Conservation (phyloP, 805 yeast species). For the Cyberlindnera saturnus region DNA sequence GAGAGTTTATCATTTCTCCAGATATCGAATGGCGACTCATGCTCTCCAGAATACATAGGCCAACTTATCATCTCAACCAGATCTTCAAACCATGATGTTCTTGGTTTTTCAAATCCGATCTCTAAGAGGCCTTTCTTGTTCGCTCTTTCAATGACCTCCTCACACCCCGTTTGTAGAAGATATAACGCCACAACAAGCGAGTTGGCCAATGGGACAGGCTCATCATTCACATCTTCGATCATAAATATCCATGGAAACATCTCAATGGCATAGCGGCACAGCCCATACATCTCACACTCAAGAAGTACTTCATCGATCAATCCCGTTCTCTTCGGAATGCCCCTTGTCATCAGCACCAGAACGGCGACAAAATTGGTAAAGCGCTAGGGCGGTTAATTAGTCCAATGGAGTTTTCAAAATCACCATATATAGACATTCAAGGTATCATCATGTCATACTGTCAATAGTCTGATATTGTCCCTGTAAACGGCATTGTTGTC, state of each 20-base stretch:
- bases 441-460: neutral
- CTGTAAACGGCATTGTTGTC: neutral
- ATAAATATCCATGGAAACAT: conserved; percentile 2
- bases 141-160: neutral
- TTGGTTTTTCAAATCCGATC: neutral
- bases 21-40: neutral
- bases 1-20: neutral
- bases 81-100: conserved; percentile 1
- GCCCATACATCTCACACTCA: neutral
- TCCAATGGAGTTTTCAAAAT: neutral
- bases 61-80: conserved; percentile 1
- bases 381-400: neutral
- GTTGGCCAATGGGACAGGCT: neutral
- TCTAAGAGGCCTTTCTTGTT: neutral
- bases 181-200: neutral
- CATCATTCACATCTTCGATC: neutral
- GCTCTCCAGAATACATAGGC: neutral
- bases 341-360: neutral
- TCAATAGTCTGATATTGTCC: conserved; percentile 1
- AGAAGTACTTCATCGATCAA: neutral
- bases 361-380: neutral
- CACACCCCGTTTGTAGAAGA: neutral
- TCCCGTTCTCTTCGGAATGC: neutral
- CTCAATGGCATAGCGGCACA: neutral
- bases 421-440: neutral